Evolutionary conservation across 805 yeast species (phyloP), one percentile per base, ranked within the genome.

Genomic region (Starmerella geochares): DNA sequence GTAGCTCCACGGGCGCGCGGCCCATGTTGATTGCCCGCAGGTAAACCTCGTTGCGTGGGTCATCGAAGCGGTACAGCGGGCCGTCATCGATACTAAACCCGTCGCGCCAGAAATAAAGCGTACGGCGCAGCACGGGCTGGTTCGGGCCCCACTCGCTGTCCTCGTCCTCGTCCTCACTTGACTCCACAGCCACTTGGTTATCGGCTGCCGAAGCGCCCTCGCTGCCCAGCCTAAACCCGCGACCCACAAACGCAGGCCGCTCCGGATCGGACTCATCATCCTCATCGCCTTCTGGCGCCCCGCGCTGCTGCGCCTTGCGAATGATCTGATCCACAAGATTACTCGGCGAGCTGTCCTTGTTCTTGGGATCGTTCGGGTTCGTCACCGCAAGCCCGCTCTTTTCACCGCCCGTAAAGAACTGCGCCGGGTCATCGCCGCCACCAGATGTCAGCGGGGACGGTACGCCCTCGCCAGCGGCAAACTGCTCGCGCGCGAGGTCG

Each of bases 31-130:
- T 74, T 57, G 88, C 92, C 55, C 79, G 75, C 59, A 92, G 71
- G 56, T 85, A 83, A 39, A 74, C 76, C 43, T 80, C 80, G 64
- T 90, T 92, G n/a, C 76, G 79, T 5, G 95, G 95, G 64, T 92
- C 97, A 61, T 90, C 96, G 64, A 87, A 92, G 51, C 92, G 73
- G 64, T 76, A 81, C 49, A 92, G 73, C 21, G 78, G 77, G 2
- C 97, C 97, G 44, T 88, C 95, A 28, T 92, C 97, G 23, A 92
- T 87, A 54, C 86, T 86, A 67, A 92, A 92, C 1, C 98, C 98
- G 61, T 92, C 90, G 58, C 80, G 82, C 98, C 98, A 92, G 65
- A 92, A 90, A 0, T 94, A 86, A 54, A 92, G 82, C 38, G 83
- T 83, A 61, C 97, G 76, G 16, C 75, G 73, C 4, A 82, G 95